Evolutionary conservation across 2,329 filamentous ascomycete species (phyloP).

Genomic region (Beauveria varroae): DNA sequence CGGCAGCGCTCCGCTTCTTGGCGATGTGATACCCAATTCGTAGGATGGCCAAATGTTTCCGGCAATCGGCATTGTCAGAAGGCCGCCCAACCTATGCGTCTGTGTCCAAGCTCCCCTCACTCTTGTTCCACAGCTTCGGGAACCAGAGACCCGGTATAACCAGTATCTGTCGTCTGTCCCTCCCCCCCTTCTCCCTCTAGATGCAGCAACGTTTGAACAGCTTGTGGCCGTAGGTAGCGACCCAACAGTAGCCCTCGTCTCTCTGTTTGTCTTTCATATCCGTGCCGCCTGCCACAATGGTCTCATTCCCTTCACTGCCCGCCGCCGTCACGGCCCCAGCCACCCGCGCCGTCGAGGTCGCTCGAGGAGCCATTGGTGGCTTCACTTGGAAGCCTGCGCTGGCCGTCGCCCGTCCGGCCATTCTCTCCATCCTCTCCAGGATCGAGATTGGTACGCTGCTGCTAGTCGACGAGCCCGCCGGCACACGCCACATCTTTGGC

Average conservation of each 20-base stretch:
- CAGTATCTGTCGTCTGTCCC: background rate
- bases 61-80: background rate
- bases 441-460: constrained; percentile 42
- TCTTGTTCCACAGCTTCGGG: background rate
- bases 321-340: constrained; percentile 30
- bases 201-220: background rate
- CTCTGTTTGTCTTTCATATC: background rate
- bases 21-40: background rate
- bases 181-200: background rate
- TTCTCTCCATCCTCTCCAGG: constrained; percentile 37
- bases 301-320: constrained; percentile 25
- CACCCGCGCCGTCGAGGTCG: constrained; percentile 29
- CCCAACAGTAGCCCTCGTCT: background rate
- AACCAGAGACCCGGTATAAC: background rate
- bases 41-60: background rate
- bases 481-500: constrained; percentile 36
- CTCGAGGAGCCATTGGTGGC: constrained; percentile 35
- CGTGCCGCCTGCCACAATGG: background rate
- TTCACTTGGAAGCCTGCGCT: constrained; percentile 41
- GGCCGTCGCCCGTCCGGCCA: constrained; percentile 36
- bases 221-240: background rate
- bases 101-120: background rate
- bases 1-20: background rate
- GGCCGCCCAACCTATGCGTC: background rate
- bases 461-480: constrained; percentile 38